phyloP scores from a whole-genome alignment of 371 early-diverging fungal genomes.

The Mucor saturninus region DNA sequence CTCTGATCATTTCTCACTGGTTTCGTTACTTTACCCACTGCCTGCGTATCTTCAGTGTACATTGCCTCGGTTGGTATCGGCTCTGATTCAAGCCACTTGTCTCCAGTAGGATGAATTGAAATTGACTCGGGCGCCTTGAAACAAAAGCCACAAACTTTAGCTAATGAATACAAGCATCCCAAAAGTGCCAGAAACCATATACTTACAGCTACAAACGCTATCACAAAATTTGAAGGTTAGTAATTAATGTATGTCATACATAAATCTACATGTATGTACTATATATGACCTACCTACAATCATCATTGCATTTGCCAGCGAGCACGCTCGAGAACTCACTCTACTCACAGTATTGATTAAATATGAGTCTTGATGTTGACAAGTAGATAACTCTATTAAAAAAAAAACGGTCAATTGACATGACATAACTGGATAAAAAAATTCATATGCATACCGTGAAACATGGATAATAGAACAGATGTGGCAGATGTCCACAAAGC shows the following conservation, averaged over 20 bases:
- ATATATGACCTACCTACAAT: conserved; percentile 22
- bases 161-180: background rate
- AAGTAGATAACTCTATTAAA: background rate
- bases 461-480: conserved; percentile 21
- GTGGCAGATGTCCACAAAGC: conserved; percentile 35
- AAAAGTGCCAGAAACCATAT: background rate
- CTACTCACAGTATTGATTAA: background rate
- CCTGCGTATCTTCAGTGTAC: no score
- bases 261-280: background rate
- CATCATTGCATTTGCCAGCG: conserved; percentile 10
- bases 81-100: no score
- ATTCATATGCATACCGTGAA: conserved; percentile 18
- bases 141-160: background rate
- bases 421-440: background rate
- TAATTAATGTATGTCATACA: background rate
- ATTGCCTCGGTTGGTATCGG: no score
- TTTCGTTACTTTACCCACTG: no score
- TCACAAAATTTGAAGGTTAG: background rate
- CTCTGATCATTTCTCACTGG: no score
- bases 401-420: background rate
- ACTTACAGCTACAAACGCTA: background rate
- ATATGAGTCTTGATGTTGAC: background rate
- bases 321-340: conserved; percentile 2
- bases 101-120: background rate
- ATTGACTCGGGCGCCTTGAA: background rate